phyloP scores from a whole-genome alignment of 225 moss, liverwort and hornwort genomes.

The Anthoceros angustus region DNA sequence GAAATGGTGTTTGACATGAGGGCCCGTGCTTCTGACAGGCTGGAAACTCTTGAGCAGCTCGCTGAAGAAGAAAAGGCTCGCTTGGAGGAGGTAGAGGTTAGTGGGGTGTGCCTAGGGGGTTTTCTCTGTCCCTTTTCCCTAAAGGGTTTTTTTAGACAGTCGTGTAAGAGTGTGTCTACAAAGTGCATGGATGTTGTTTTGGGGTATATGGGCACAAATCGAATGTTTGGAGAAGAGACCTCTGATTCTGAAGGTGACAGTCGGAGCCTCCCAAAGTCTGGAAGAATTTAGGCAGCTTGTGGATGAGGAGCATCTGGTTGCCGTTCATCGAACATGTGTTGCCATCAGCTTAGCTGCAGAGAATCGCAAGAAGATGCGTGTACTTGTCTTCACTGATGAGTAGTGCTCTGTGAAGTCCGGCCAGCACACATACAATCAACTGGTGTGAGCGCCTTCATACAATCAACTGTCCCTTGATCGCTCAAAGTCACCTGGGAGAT shows the following conservation, averaged over 20 bases:
- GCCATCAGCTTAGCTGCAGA: conserved; percentile 80
- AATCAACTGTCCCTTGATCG: conserved; percentile 12
- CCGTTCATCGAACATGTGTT: conserved; percentile 76
- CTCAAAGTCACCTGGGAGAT: too few species aligned
- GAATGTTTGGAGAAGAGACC: conserved; percentile 68
- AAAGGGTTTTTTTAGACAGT: too few species aligned
- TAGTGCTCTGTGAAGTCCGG: too few species aligned
- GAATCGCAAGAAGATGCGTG: conserved; percentile 97
- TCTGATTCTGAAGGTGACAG: conserved; percentile 26
- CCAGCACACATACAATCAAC: conserved; percentile 44
- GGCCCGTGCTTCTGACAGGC: conserved; percentile 73
- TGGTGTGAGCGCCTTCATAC: conserved; percentile 68
- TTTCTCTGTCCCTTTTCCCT: too few species aligned
- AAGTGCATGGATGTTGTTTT: background rate
- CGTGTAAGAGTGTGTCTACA: too few species aligned
- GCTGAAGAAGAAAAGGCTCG: conserved; percentile 67
- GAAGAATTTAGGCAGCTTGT: conserved; percentile 53
- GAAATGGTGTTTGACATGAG: conserved; percentile 89
- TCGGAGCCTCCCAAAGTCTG: conserved; percentile 67
- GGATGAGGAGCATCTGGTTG: conserved; percentile 43
- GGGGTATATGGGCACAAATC: conserved; percentile 37
- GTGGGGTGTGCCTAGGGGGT: background rate
- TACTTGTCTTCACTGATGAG: conserved; percentile 7
- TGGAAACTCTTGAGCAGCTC: conserved; percentile 65
- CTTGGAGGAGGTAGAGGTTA: conserved; percentile 79